Conservation (phyloP, 805 yeast species). For the Yarrowia sp. region DNA sequence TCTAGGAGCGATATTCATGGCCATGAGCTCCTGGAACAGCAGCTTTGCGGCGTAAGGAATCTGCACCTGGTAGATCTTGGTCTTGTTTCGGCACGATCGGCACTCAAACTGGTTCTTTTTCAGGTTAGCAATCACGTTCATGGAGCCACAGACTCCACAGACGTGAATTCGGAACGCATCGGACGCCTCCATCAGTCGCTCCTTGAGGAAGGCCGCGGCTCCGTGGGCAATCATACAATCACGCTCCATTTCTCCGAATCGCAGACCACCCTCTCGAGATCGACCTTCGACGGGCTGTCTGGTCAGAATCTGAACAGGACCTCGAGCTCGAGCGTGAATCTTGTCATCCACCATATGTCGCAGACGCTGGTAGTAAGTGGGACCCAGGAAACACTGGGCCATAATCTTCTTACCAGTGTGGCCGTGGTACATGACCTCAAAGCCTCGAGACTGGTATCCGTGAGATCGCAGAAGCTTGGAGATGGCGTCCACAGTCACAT, state of each 20-base stretch:
- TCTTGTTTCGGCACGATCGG: slow-evolving; percentile 97
- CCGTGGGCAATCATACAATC: slow-evolving; percentile 99
- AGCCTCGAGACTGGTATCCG: slow-evolving; percentile 98
- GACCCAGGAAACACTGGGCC: slow-evolving; percentile 99
- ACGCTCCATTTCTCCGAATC: slow-evolving; percentile 99
- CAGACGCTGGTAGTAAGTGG: slow-evolving; percentile 97
- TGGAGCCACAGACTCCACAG: slow-evolving; percentile 98
- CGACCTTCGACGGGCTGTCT: slow-evolving; percentile 99
- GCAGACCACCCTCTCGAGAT: slow-evolving; percentile 98
- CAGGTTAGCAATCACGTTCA: slow-evolving; percentile 96
- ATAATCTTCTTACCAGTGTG: slow-evolving; percentile 97
- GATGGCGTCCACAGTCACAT: slow-evolving; percentile 96
- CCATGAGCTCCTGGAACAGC: slow-evolving; percentile 98
- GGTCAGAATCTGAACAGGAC: slow-evolving; percentile 96
- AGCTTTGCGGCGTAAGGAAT: slow-evolving; percentile 98
- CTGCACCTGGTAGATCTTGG: slow-evolving; percentile 95
- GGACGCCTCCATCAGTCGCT: slow-evolving; percentile 97
- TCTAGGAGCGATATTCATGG: slow-evolving; percentile 98
- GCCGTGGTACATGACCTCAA: slow-evolving; percentile 98
- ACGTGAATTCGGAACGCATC: slow-evolving; percentile 98
- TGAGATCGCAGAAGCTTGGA: slow-evolving; percentile 91
- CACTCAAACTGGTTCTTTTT: slow-evolving; percentile 98
- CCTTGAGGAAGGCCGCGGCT: slow-evolving; percentile 97
- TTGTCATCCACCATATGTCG: slow-evolving; percentile 99
- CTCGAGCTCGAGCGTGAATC: slow-evolving; percentile 99